Base-by-base conservation (phyloP, 2,329 filamentous ascomycete species). In the Plectosphaerella sp. region DNA sequence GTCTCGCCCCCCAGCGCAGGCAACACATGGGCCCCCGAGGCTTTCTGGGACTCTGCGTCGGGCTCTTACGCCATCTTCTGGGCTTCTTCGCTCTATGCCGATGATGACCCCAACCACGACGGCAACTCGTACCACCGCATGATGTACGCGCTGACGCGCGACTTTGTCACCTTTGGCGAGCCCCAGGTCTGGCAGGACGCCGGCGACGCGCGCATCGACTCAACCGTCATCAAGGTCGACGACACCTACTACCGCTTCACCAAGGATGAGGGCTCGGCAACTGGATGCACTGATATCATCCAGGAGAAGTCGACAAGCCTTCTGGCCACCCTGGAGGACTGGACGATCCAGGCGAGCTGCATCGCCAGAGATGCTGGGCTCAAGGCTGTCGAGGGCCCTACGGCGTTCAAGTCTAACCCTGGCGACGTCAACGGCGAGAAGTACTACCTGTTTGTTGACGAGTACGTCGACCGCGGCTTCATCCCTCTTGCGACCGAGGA, bases 361-460 rank as follows among this genome's bases (percentile, higher is more conserved):
- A 80, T 82, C 51, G 78, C 77, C 1, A 62, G 62, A 8, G 68
- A 78, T 3, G 78, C 78, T 1, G 78, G 78, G 0, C 74, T 74
- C 0, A 62, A 64, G 10, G 69, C 68, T 1, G 75, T 80, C 0
- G 78, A 82, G 52, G 78, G 78, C 0, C 78, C 78, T 0, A 79
- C 77, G 0, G 64, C 72, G 0, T 82, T 82, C 67, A 75, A 74
- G 55, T 64, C 76, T 0, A 82, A 81, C 54, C 61, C 73, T 0
- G 64, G 63, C 0, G 78, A 82, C 54, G 68, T 70, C 4, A 67
- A 79, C 50, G 78, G 78, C 9, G 68, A 78, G 15, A 80, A 78
- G 60, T 81, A 71, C 57, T 81, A 79, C 56, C 72, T 82, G 0
- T 80, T 81, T 45, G 75, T 80, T 0, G 78, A 82, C 45, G 78